Conservation (phyloP, 176 grass and related monocot genomes). For the Phyllostachys edulis region DNA sequence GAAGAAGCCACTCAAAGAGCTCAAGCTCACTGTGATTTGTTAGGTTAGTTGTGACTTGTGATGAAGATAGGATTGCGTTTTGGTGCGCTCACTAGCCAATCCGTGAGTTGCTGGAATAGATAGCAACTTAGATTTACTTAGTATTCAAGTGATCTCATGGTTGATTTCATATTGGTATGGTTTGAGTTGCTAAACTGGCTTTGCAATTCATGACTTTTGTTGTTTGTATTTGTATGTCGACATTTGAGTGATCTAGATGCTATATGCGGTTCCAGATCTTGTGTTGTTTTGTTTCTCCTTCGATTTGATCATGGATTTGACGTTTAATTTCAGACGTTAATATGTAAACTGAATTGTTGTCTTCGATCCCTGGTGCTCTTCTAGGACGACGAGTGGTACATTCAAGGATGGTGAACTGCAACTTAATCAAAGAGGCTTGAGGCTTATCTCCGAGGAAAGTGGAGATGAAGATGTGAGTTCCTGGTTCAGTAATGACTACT, state of each 20-base stretch:
- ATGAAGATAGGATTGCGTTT: background rate
- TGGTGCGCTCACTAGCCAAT: background rate
- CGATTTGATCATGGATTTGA: background rate
- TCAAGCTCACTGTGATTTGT: background rate
- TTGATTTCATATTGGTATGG: background rate
- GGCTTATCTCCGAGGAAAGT: no score
- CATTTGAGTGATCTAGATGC: background rate
- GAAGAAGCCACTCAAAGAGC: no score
- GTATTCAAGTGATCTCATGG: background rate
- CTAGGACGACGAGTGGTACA: slow-evolving; percentile 90
- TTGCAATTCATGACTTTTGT: background rate
- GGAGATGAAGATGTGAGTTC: no score
- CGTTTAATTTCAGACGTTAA: background rate
- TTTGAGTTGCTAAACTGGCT: background rate
- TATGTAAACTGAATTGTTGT: background rate
- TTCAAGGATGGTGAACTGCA: slow-evolving; percentile 89
- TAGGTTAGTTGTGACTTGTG: background rate
- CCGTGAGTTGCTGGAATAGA: background rate
- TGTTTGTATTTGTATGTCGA: background rate
- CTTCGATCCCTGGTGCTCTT: background rate
- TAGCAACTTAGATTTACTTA: background rate
- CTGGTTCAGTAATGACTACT: no score
- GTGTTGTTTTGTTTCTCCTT: background rate
- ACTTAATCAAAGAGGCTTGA: slow-evolving; percentile 79
- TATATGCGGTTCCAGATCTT: background rate